Conservation (phyloP, 768 basidiomycete species). For the Russula sp. region DNA sequence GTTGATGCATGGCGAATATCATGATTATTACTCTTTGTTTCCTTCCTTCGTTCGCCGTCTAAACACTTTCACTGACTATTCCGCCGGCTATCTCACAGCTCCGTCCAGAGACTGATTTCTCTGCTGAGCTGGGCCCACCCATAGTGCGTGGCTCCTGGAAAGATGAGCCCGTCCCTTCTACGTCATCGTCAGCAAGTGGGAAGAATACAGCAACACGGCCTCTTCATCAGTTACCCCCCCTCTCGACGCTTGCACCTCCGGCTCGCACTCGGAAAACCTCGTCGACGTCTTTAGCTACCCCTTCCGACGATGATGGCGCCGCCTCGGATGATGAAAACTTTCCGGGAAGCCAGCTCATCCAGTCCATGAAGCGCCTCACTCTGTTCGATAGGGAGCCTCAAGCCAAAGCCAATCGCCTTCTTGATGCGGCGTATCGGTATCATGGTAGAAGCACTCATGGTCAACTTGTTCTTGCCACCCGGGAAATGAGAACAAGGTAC, state of each 20-base stretch:
- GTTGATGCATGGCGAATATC: not conserved
- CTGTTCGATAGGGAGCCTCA: slow-evolving; percentile 12
- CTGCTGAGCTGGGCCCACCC: slow-evolving; percentile 55
- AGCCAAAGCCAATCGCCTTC: slow-evolving; percentile 18
- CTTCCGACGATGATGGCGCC: not conserved
- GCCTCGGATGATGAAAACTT: slow-evolving; percentile 8
- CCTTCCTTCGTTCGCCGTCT: slow-evolving; percentile 26
- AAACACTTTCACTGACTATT: not conserved
- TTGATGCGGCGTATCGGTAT: slow-evolving; percentile 17
- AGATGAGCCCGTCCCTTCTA: slow-evolving; percentile 24
- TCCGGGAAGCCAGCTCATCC: not conserved
- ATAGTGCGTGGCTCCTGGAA: slow-evolving; percentile 64
- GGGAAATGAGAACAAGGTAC: slow-evolving; percentile 10
- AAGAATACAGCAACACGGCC: slow-evolving; percentile 3
- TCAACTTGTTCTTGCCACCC: slow-evolving; percentile 11
- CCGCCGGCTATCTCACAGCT: slow-evolving; percentile 37
- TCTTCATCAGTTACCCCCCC: slow-evolving; percentile 4
- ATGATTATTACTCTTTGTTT: slow-evolving; percentile 22
- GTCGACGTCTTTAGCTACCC: not conserved
- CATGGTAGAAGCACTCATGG: slow-evolving; percentile 21
- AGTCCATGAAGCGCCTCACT: slow-evolving; percentile 16
- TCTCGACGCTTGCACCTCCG: slow-evolving; percentile 7
- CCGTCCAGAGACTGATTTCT: slow-evolving; percentile 56
- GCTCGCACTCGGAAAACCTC: slow-evolving; percentile 7
- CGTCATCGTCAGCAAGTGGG: slow-evolving; percentile 1